Evolutionary conservation across 2,329 filamentous ascomycete species (phyloP), one percentile per base, ranked within the genome.

Genomic region (Trichophyton mentagrophytes): DNA sequence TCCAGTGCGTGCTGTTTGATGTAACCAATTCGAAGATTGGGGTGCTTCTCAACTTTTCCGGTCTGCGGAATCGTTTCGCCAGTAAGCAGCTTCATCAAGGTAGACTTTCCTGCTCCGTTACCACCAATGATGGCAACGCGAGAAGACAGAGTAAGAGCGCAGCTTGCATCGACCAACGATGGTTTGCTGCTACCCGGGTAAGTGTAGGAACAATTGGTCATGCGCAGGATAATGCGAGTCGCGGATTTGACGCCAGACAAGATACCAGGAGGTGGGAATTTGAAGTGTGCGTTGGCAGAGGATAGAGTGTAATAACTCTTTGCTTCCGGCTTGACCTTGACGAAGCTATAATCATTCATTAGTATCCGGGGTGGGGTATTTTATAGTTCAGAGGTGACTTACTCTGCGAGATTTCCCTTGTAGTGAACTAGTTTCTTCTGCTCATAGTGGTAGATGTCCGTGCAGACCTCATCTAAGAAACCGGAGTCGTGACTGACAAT

Each of bases 1-100:
- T 99, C 93, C 11, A 99, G 82, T 51, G 93, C 93, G 75, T 99
- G 93, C 79, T 99, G 93, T 80, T 97, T 97, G 79, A 99, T 97
- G 80, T 99, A 99, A 60, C 93, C 93, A 69, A 99, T 96, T 81
- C 93, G 91, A 70, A 99, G 78, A 74, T 99, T 99, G 67, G 93
- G 93, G 74, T 99, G 93, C 80, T 97, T 97, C 80, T 97, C 91
- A 25, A 99, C 93, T 72, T 85, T 89, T 65, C 93, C 93, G 20
- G 77, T 76, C 64, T 87, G 87, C 15, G 89, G 93, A 66, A 96
- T 86, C 20, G 86, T 84, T 74, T 97, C 93, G 67, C 92, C 93
- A 9, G 93, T 99, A 62, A 99, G 81, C 63, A 99, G 81, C 80
- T 99, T 99, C 79, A 99, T 96, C 64, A 99, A 84, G 0, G 93